phyloP scores from a whole-genome alignment of 768 basidiomycete genomes.

The Myochromella boudieri region DNA sequence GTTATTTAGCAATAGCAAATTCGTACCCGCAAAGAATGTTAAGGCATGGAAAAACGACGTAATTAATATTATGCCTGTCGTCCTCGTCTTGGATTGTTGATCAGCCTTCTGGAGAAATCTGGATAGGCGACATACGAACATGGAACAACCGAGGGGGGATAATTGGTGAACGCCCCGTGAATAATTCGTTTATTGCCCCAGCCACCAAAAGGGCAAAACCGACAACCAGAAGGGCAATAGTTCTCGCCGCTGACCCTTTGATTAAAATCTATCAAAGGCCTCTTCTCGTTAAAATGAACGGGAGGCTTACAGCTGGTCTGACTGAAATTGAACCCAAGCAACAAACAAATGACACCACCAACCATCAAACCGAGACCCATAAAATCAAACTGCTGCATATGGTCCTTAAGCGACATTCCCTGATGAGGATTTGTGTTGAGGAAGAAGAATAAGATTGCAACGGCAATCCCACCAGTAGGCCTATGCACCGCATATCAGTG shows the following conservation, averaged over 20 bases:
- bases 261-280: neutral
- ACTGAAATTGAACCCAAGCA: slow-evolving; percentile 74
- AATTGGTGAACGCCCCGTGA: slow-evolving; percentile 66
- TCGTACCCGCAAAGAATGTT: slow-evolving; percentile 59
- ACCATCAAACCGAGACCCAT: slow-evolving; percentile 64
- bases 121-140: slow-evolving; percentile 32
- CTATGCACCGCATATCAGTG: slow-evolving; percentile 32
- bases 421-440: slow-evolving; percentile 75
- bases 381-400: slow-evolving; percentile 69
- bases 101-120: too few relatives aligned
- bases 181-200: slow-evolving; percentile 57
- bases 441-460: slow-evolving; percentile 63
- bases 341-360: slow-evolving; percentile 60
- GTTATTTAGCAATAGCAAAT: too few relatives aligned
- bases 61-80: slow-evolving; percentile 60
- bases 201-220: slow-evolving; percentile 53
- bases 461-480: slow-evolving; percentile 71
- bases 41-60: slow-evolving; percentile 64
- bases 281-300: neutral
- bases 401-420: slow-evolving; percentile 53
- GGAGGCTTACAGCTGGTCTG: slow-evolving; percentile 57
- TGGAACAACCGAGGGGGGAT: slow-evolving; percentile 75
- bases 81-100: slow-evolving; percentile 74
- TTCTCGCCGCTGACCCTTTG: slow-evolving; percentile 56
- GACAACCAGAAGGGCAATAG: slow-evolving; percentile 61